Conservation (phyloP, 2,329 filamentous ascomycete genomes). For the Sordariomycetes sp. region DNA sequence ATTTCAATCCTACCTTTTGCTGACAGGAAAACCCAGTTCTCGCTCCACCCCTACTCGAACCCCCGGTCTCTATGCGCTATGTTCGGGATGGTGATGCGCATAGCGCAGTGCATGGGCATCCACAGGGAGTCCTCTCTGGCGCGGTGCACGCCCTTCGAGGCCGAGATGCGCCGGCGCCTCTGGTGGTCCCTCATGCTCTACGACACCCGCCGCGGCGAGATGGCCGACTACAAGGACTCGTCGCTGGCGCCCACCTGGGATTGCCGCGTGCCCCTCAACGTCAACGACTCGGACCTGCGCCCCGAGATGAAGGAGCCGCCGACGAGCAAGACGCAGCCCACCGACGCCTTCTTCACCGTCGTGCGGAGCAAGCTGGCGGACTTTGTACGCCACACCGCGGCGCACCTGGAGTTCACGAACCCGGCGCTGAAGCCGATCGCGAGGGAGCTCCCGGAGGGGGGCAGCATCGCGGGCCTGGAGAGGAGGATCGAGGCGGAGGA, state of each 20-base stretch:
- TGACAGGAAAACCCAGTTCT: slow-evolving; percentile 26
- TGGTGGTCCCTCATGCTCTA: slow-evolving; percentile 52
- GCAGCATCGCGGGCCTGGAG: slow-evolving; percentile 23
- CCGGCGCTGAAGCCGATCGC: slow-evolving; percentile 18
- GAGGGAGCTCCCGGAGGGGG: slow-evolving; percentile 10
- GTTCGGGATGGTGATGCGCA: slow-evolving; percentile 42
- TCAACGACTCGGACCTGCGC: slow-evolving; percentile 33
- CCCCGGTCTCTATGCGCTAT: slow-evolving; percentile 40
- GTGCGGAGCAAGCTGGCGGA: slow-evolving; percentile 28
- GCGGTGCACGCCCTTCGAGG: slow-evolving; percentile 29
- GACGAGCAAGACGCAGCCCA: slow-evolving; percentile 15
- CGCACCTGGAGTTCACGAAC: slow-evolving; percentile 22
- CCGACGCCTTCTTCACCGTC: slow-evolving; percentile 30
- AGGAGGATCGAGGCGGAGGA: slow-evolving; percentile 32
- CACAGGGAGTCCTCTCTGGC: slow-evolving; percentile 30
- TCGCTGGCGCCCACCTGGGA: slow-evolving; percentile 27
- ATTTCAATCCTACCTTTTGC: too few species aligned
- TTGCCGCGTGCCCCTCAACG: slow-evolving; percentile 29
- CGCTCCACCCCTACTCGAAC: slow-evolving; percentile 26
- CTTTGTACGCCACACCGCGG: slow-evolving; percentile 20
- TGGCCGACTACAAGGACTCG: slow-evolving; percentile 24
- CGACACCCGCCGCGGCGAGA: slow-evolving; percentile 44
- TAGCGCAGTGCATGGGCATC: slow-evolving; percentile 46
- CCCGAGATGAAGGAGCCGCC: slow-evolving; percentile 25
- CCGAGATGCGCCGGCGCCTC: slow-evolving; percentile 48